Percentiles rank a stretch among this genome's conserved stretches.
Evolutionary conservation across 495 filamentous ascomycete genomes (phyloP).

Genomic region (Penicillium salamii): DNA sequence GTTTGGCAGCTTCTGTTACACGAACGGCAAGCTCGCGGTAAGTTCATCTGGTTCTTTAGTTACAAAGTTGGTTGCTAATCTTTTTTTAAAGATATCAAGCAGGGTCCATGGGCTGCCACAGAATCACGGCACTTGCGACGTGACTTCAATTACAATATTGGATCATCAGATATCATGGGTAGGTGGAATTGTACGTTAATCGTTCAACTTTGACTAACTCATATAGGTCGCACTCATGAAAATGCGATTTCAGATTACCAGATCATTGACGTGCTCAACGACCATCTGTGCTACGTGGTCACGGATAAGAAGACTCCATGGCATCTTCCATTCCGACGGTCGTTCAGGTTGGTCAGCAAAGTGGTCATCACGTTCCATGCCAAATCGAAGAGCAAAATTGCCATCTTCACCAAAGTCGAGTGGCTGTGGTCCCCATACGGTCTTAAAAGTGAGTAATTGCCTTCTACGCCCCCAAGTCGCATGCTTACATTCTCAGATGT

Average conservation of each 20-base stretch:
- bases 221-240: conserved; percentile 46
- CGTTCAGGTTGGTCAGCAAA: conserved; percentile 84
- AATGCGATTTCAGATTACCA: conserved; percentile 74
- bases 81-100: conserved; percentile 55
- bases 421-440: conserved; percentile 69
- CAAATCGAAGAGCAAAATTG: conserved; percentile 88
- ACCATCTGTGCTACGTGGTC: conserved; percentile 93
- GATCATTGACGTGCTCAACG: conserved; percentile 85
- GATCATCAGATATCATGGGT: conserved; percentile 63
- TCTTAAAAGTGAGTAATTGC: conserved; percentile 52
- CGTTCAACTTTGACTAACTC: conserved; percentile 6
- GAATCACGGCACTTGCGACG: conserved; percentile 68
- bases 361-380: conserved; percentile 90
- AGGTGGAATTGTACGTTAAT: conserved; percentile 13
- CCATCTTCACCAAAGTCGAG: conserved; percentile 81
- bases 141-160: conserved; percentile 77
- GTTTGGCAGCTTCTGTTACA: conserved; percentile 91
- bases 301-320: conserved; percentile 85
- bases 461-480: neutral
- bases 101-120: conserved; percentile 75
- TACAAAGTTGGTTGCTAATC: conserved; percentile 12
- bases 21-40: conserved; percentile 73
- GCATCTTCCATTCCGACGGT: conserved; percentile 78
- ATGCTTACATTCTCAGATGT: conserved; percentile 42
- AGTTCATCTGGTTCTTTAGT: neutral